phyloP scores from a whole-genome alignment of 257 asterid species.

The Vinca minor region DNA sequence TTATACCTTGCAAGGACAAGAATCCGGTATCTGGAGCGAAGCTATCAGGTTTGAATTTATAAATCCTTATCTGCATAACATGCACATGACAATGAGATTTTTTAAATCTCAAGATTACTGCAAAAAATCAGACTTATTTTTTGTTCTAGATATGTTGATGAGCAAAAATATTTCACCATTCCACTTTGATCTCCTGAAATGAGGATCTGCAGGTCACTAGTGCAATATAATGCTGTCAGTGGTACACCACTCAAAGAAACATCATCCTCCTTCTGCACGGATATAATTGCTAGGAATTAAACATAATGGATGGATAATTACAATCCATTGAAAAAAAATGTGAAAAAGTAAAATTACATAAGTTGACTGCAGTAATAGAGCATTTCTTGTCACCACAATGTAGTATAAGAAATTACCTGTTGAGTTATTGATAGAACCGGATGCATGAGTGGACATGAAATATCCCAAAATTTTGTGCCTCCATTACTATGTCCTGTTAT shows the following conservation, averaged over 20 bases:
- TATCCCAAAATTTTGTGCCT: slow-evolving; percentile 81
- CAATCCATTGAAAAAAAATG: background rate
- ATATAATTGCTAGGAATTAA: background rate
- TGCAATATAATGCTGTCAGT: slow-evolving; percentile 56
- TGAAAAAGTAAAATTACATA: background rate
- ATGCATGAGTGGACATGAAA: slow-evolving; percentile 65
- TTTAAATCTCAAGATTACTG: background rate
- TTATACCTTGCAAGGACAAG: slow-evolving; percentile 66
- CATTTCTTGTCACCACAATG: too few relatives aligned
- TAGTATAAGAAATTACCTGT: slow-evolving; percentile 41
- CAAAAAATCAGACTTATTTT: slow-evolving; percentile 2
- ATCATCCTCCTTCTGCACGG: slow-evolving; percentile 70
- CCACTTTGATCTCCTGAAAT: slow-evolving; percentile 92
- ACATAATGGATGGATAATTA: background rate
- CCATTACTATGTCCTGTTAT: slow-evolving; percentile 82
- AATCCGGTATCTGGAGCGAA: slow-evolving; percentile 62
- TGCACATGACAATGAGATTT: slow-evolving; percentile 8
- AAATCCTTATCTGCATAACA: slow-evolving; percentile 64
- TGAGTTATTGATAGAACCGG: slow-evolving; percentile 61
- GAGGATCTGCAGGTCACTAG: slow-evolving; percentile 43
- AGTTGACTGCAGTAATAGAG: too few relatives aligned
- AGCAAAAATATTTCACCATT: slow-evolving; percentile 37
- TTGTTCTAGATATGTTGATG: slow-evolving; percentile 3
- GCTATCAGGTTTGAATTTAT: slow-evolving; percentile 56
- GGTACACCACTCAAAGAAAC: slow-evolving; percentile 63